Evolutionary conservation across 2,329 filamentous ascomycete species (phyloP), one percentile per base, ranked within the genome.

Genomic region (Colletotrichum cordylinicola): DNA sequence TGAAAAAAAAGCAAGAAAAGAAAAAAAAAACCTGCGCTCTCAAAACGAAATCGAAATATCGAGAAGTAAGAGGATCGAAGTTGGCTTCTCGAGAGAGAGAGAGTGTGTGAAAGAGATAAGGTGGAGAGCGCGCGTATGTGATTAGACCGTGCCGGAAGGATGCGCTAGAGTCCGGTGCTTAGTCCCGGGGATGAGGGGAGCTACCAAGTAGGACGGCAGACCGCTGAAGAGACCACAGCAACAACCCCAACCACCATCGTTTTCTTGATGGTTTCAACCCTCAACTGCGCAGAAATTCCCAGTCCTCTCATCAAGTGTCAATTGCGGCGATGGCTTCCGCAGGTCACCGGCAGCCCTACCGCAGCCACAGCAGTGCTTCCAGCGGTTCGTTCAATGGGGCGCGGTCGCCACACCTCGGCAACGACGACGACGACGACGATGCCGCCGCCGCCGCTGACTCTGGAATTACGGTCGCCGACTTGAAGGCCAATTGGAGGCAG

Each of bases 401-500:
- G 43, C 43, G 43, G 18, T 48, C 43, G 10, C 18, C 43, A 48
- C 43, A 48, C 10, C 43, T 12, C 43, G 43, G 43, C n/a, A 12
- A 4, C 10, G 43, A 12, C 39, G 5, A 48, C 43, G 18, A 21
- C 43, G 43, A 48, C 43, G 43, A 13, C 33, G 12, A 35, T 12
- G 33, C 4, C 16, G 56, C 24, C 16, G 56, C 24, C 39, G 81
- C 83, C 9, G 76, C 79, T 43, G 78, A 79, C 64, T 79, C 80
- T 15, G 61, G 80, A 37, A 80, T 79, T 12, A 70, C 78, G 31
- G 77, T 82, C 66, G 81, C 85, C 16, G 76, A 75, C 8, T 80
- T 81, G 55, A 83, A 86, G 64, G 80, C 79, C 52, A 83, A 81
- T 74, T 81, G 82, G 35, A 82, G 84, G 21, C 84, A 85, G 69